phyloP scores from a whole-genome alignment of 208 protist genomes.

The Strigomonas culicis region DNA sequence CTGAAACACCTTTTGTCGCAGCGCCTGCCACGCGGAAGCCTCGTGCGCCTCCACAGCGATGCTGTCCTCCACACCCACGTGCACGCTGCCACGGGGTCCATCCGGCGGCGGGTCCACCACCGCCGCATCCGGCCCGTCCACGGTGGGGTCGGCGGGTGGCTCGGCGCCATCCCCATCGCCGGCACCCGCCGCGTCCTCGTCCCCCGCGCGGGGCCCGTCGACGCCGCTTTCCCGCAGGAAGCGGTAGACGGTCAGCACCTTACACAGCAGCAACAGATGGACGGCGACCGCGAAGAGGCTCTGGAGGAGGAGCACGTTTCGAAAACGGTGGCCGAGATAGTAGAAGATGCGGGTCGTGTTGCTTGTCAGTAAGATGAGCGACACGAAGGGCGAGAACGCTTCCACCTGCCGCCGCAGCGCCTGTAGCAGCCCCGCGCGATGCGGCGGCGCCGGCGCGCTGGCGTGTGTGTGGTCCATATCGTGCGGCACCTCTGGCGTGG shows the following conservation, averaged over 20 bases:
- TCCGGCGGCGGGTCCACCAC: background rate
- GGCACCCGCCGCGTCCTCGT: too few species aligned
- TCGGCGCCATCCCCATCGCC: background rate
- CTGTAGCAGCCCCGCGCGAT: too few species aligned
- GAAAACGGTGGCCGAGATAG: slow-evolving; percentile 57
- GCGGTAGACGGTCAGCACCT: slow-evolving; percentile 26
- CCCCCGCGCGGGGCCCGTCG: too few species aligned
- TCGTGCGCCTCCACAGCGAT: background rate
- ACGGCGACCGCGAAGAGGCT: slow-evolving; percentile 45
- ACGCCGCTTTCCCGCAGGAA: too few species aligned
- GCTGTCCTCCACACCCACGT: background rate
- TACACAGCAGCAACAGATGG: slow-evolving; percentile 42
- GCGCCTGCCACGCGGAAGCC: background rate
- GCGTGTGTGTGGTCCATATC: too few species aligned
- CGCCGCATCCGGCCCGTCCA: background rate
- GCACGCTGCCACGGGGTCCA: background rate
- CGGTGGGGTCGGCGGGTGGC: background rate
- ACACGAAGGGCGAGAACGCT: slow-evolving; percentile 67
- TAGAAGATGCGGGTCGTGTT: slow-evolving; percentile 81
- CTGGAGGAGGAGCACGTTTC: slow-evolving; percentile 63
- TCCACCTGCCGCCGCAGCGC: slow-evolving; percentile 26
- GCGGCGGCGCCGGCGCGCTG: too few species aligned
- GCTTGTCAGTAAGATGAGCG: slow-evolving; percentile 66
- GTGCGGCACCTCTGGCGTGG: too few species aligned
- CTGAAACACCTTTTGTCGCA: too few species aligned